phyloP scores from a whole-genome alignment of 2,329 filamentous ascomycete species.

The Scedosporium dehoogii region DNA sequence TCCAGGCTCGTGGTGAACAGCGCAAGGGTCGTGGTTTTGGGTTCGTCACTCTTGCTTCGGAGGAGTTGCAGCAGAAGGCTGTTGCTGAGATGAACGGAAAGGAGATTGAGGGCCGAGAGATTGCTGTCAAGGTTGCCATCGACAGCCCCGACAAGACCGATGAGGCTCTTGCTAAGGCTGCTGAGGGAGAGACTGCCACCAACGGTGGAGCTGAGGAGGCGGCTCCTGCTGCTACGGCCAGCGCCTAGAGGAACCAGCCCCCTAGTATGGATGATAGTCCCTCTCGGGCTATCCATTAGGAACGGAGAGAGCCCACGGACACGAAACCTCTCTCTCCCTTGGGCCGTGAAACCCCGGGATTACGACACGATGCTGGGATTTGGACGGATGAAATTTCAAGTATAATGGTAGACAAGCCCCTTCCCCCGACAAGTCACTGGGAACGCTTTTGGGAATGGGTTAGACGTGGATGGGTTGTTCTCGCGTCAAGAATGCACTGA shows the following conservation, averaged over 20 bases:
- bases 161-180: conserved; percentile 46
- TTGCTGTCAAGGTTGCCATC: conserved; percentile 99
- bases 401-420: neutral
- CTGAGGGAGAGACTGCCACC: conserved; percentile 21
- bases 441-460: conserved; percentile 3
- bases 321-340: neutral
- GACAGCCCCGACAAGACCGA: conserved; percentile 95
- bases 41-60: conserved; percentile 90
- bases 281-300: neutral
- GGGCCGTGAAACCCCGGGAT: neutral
- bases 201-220: conserved; percentile 30
- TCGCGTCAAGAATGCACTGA: conserved; percentile 2
- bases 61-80: conserved; percentile 96
- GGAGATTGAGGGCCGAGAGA: conserved; percentile 97
- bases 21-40: conserved; percentile 99
- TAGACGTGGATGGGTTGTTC: conserved; percentile 1
- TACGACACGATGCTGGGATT: conserved; percentile 4
- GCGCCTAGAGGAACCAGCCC: conserved; percentile 16
- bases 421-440: conserved; percentile 1
- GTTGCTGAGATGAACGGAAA: conserved; percentile 98
- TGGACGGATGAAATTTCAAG: neutral
- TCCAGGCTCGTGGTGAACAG: conserved; percentile 92
- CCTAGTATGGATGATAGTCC: neutral
- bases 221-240: conserved; percentile 15
- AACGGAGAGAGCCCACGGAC: neutral